These are phyloP conservation scores for Rhodotorula sp. DNA, from an alignment of 1,284 basidiomycete genomes.

Conservation along the genomic window DNA sequence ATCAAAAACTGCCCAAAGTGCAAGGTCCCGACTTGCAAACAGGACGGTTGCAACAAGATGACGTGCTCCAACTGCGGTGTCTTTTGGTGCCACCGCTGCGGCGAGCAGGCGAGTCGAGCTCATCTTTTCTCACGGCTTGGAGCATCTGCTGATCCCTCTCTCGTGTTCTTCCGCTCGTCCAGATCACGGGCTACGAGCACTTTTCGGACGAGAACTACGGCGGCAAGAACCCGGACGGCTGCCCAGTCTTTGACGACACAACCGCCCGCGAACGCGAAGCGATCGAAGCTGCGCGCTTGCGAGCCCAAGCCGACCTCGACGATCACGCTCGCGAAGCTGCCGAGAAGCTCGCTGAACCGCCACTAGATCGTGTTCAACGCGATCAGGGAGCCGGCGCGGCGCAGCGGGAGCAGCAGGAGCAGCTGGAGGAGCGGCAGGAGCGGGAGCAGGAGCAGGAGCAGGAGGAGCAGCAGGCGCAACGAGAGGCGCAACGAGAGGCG, in stretches of 20 bases:
- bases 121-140: no score
- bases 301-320: constrained; percentile 17
- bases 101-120: not conserved
- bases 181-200: constrained; percentile 21
- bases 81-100: constrained; percentile 29
- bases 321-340: constrained; percentile 10
- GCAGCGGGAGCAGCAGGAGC: not conserved
- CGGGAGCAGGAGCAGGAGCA: not conserved
- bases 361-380: not conserved
- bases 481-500: not conserved
- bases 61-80: constrained; percentile 18
- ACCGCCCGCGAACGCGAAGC: not conserved
- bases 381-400: no score
- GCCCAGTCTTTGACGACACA: constrained; percentile 19
- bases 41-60: constrained; percentile 37
- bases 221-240: not conserved
- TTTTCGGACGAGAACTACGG: not conserved
- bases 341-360: constrained; percentile 1
- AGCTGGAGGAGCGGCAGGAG: not conserved
- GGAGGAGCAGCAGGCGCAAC: not conserved
- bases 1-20: constrained; percentile 38
- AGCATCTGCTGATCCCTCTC: no score
- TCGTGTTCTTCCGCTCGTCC: not conserved
- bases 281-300: constrained; percentile 23
- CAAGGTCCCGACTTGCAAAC: constrained; percentile 20